Evolutionary conservation across 805 yeast genomes (phyloP), one percentile per base, ranked within the genome.

Genomic region (Naumovozyma baii): DNA sequence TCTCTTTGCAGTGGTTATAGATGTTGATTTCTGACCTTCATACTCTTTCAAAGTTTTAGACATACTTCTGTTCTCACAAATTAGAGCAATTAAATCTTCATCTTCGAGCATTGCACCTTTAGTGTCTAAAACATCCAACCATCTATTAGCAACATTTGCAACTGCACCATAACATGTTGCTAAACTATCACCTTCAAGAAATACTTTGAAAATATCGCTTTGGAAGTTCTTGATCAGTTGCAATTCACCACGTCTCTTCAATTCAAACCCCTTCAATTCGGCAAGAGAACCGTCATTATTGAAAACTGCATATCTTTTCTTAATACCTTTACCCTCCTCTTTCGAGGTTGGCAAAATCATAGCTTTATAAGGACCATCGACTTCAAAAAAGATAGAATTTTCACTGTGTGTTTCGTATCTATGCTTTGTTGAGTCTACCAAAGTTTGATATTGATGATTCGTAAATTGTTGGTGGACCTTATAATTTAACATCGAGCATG

Each of bases 341-440:
- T 86, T 85, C 0, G 97, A 90, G 0, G 97, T 87, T 3, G 99
- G 99, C 38, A 92, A 70, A 41, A 92, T 76, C 98, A 92, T 92
- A 0, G 98, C 98, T 52, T 78, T 83, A 58, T 92, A 92, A 1
- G 99, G 99, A 9, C 99, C 99, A 66, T 92, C 99, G 15, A 94
- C 96, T 59, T 92, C 99, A 50, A 92, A 92, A 64, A 90, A 90
- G 62, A 92, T 92, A 13, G 96, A 83, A 61, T 92, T 92, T 54
- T 92, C 98, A 16, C 90, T 78, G 36, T 73, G 73, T 0, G 87
- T 81, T 40, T 80, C 77, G 62, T 90, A 92, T 49, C 73, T 75
- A 55, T 76, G 72, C 15, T 67, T 71, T 1, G 69, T 70, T 0
- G 84, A 78, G 55, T 90, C 95, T 1, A 74, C 76, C 36, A 88